These are phyloP conservation scores for Plasmodium inui DNA, from an alignment of 169 alveolate species.

Conservation along the genomic window DNA sequence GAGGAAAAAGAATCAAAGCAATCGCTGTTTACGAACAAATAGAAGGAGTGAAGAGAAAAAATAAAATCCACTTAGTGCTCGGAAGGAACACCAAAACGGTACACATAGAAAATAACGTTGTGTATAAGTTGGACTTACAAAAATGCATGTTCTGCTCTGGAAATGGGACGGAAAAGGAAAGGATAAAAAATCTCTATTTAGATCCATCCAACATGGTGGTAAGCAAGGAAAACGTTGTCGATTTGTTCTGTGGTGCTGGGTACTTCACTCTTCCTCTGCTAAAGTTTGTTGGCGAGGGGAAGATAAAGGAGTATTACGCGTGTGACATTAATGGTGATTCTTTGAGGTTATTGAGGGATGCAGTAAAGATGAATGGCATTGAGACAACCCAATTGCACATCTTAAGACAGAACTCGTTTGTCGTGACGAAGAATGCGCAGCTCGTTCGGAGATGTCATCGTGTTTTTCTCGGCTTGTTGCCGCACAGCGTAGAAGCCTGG, in stretches of 20 bases:
- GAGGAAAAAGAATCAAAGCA: slow-evolving; percentile 30
- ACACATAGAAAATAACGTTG: slow-evolving; percentile 77
- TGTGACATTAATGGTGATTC: slow-evolving; percentile 80
- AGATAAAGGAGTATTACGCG: slow-evolving; percentile 73
- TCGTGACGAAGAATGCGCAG: slow-evolving; percentile 62
- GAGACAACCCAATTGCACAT: slow-evolving; percentile 11
- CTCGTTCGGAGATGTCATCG: slow-evolving; percentile 76
- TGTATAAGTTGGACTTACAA: slow-evolving; percentile 74
- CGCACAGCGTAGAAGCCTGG: slow-evolving; percentile 82
- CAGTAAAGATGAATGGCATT: slow-evolving; percentile 21
- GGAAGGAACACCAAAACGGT: slow-evolving; percentile 69
- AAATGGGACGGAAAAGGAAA: slow-evolving; percentile 82
- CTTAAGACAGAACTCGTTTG: slow-evolving; percentile 29
- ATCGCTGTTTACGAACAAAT: slow-evolving; percentile 73
- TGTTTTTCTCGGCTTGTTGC: slow-evolving; percentile 81
- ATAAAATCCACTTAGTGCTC: slow-evolving; percentile 41
- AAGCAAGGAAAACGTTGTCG: slow-evolving; percentile 81
- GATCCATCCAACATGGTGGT: neutral
- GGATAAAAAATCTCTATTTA: neutral
- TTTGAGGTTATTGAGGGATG: slow-evolving; percentile 16
- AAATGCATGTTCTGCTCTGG: slow-evolving; percentile 84
- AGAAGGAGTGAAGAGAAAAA: slow-evolving; percentile 61
- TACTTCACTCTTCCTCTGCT: slow-evolving; percentile 83
- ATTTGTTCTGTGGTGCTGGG: slow-evolving; percentile 87
- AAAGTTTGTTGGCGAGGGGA: slow-evolving; percentile 45